phyloP scores from a whole-genome alignment of 306 rosid genomes.

The Casuarina cunninghamiana region DNA sequence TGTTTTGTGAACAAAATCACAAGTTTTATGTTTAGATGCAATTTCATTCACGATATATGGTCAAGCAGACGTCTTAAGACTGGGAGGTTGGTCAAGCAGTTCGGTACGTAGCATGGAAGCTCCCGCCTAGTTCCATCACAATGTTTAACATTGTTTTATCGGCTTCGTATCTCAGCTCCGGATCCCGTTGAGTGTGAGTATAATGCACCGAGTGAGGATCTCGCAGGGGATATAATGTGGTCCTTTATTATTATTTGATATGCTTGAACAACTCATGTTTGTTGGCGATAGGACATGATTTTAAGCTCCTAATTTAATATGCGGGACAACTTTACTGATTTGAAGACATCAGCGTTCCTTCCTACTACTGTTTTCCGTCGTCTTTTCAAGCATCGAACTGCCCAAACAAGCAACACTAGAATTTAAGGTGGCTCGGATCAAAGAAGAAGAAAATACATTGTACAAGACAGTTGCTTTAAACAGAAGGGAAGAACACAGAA shows the following conservation, averaged over 20 bases:
- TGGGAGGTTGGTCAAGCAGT: conserved; percentile 82
- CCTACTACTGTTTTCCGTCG: not conserved
- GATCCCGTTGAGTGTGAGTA: conserved; percentile 20
- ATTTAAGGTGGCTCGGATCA: no score
- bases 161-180: not conserved
- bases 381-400: no score
- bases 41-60: conserved; percentile 18
- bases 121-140: conserved; percentile 61
- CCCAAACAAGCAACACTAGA: no score
- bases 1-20: no score
- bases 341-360: not conserved
- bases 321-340: not conserved
- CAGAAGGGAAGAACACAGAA: no score
- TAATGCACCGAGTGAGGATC: conserved; percentile 6
- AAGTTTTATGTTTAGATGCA: no score
- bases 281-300: not conserved
- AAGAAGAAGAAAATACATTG: no score
- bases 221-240: conserved; percentile 72
- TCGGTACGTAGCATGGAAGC: conserved; percentile 87
- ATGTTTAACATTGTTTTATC: conserved; percentile 5
- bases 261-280: conserved; percentile 5
- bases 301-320: not conserved
- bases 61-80: conserved; percentile 66
- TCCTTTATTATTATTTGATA: conserved; percentile 42
- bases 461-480: no score